A percentile compares a stretch with the other conserved stretches of the same genome.
These are phyloP conservation scores for Penicillium bialowiezense DNA, from an alignment of 495 filamentous ascomycete genomes.

Conservation along the genomic window DNA sequence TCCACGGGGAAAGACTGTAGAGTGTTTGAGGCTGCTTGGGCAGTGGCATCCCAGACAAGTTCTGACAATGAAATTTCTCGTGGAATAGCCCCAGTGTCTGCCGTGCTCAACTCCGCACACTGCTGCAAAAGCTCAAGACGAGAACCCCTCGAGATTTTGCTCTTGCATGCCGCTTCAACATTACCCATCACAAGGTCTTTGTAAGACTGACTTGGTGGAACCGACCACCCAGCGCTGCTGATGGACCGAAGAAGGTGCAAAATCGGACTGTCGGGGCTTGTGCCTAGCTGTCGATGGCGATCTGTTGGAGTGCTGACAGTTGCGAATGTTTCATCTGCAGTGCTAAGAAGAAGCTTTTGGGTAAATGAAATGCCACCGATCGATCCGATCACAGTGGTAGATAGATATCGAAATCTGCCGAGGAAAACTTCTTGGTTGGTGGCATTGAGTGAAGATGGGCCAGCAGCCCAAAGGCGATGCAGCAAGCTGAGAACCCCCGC, in stretches of 20 bases:
- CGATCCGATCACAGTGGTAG: slow-evolving; percentile 58
- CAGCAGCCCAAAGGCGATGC: slow-evolving; percentile 61
- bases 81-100: slow-evolving; percentile 5
- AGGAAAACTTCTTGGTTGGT: slow-evolving; percentile 48
- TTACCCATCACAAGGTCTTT: slow-evolving; percentile 29
- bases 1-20: slow-evolving; percentile 40
- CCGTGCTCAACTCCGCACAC: slow-evolving; percentile 30
- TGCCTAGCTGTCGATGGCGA: slow-evolving; percentile 21
- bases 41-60: slow-evolving; percentile 36
- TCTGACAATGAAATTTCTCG: slow-evolving; percentile 13
- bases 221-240: slow-evolving; percentile 16
- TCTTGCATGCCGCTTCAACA: slow-evolving; percentile 50
- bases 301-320: slow-evolving; percentile 48
- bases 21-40: slow-evolving; percentile 30
- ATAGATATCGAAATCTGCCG: slow-evolving; percentile 55
- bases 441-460: slow-evolving; percentile 38
- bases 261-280: slow-evolving; percentile 34
- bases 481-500: slow-evolving; percentile 66
- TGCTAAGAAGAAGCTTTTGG: slow-evolving; percentile 61
- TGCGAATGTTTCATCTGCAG: slow-evolving; percentile 40
- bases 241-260: slow-evolving; percentile 41
- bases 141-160: slow-evolving; percentile 43
- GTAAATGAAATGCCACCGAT: slow-evolving; percentile 75
- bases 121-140: slow-evolving; percentile 46
- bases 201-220: slow-evolving; percentile 29